Evolutionary conservation across 148 eudicot species (phyloP), one percentile per base, ranked within the genome.

Genomic region (Persicaria tinctoria): DNA sequence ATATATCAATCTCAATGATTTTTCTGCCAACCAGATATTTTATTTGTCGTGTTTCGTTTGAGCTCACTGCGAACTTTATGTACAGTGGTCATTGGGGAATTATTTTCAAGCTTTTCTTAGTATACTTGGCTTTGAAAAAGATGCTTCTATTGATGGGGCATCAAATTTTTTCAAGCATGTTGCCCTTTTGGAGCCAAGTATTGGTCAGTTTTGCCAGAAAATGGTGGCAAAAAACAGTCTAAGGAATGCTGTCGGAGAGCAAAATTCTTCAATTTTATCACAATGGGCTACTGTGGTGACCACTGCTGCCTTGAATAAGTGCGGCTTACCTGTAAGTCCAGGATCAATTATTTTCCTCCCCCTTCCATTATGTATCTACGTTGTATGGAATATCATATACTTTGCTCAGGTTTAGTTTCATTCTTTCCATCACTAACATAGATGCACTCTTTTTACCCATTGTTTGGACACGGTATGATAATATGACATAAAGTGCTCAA

Each of bases 231-330:
- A 90, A 73, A 92, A 85, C 77, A 79, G 78, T 80, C 76, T 92
- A 82, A 96, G 82, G 79, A 96, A 92, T 92, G 88, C 97, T 80
- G 84, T 86, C 73, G 97, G 99, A 49, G 99, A 96, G 83, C 78
- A 54, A 78, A 85, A 86, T 82, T 82, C 90, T 80, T 82, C 92
- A 56, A 76, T 84, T 76, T 76, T 96, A 72, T 75, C 84, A 80
- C 81, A 89, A 79, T 90, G 94, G 99, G 88, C 94, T 64, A 76
- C 82, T 63, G 74, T 85, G 83, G 86, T 86, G 88, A 83, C 79
- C 78, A 84, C 87, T 63, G 84, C 83, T 82, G 91, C 97, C 79
- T 88, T 89, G 5, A 86, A 82, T 79, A 89, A 89, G 85, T 82
- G 84, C 76, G 99, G 99, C 78, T 82, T 89, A 76, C 97, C 91